Conservation (phyloP, 1,139 yeast genomes). For the Geotrichum candidum region DNA sequence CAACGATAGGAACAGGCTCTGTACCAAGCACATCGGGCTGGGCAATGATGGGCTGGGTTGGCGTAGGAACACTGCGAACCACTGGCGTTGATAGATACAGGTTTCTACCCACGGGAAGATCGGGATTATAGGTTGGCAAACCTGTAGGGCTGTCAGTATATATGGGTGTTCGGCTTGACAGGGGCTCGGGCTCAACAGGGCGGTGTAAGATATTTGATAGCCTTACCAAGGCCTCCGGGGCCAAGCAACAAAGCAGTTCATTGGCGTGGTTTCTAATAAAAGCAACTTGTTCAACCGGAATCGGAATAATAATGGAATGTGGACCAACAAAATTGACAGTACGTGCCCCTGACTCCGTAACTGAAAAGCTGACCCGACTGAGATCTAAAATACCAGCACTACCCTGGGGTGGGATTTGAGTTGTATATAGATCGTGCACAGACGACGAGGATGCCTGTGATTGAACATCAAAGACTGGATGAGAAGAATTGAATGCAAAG, state of each 20-base stretch:
- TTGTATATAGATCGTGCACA: not conserved
- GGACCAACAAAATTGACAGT: constrained; percentile 7
- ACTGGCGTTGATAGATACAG: not conserved
- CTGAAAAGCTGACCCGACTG: not conserved
- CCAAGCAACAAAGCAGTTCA: constrained; percentile 12
- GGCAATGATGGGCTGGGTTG: not conserved
- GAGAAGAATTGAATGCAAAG: not conserved
- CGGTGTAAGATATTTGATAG: constrained; percentile 1
- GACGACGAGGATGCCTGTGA: not conserved
- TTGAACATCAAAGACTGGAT: not conserved
- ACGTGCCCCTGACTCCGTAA: not conserved
- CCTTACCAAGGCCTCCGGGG: constrained; percentile 12
- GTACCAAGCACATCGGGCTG: not conserved
- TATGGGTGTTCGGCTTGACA: constrained; percentile 11
- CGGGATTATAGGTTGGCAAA: not conserved
- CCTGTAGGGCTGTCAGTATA: not conserved
- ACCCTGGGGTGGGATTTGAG: constrained; percentile 1
- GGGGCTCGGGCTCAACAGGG: constrained; percentile 10
- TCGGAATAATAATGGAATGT: constrained; percentile 5
- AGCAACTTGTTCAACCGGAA: constrained; percentile 9
- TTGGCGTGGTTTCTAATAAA: constrained; percentile 13
- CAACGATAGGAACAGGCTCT: not conserved
- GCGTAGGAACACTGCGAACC: not conserved
- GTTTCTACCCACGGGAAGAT: not conserved
- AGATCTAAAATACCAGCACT: constrained; percentile 11